These are phyloP conservation scores for Grigorovia yakushimaensis DNA, from an alignment of 805 yeast genomes.

Conservation along the genomic window DNA sequence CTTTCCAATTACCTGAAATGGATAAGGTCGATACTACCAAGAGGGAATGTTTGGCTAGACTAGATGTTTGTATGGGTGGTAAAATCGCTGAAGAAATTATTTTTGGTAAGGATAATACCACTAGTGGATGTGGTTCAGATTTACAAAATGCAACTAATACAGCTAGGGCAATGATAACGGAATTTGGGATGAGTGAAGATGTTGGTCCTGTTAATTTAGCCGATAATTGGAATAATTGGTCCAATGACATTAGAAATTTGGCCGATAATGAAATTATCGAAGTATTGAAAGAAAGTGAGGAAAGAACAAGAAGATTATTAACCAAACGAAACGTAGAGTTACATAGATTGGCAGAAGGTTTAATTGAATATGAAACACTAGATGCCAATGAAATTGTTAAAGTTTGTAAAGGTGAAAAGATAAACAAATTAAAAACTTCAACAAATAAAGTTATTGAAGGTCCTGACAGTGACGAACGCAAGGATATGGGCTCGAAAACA, in stretches of 20 bases:
- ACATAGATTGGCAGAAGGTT: constrained; percentile 82
- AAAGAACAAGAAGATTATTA: constrained; percentile 64
- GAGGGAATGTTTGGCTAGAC: constrained; percentile 77
- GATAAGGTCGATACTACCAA: constrained; percentile 91
- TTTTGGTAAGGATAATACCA: constrained; percentile 85
- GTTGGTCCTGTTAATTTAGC: constrained; percentile 88
- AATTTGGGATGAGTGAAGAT: constrained; percentile 89
- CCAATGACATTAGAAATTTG: constrained; percentile 72
- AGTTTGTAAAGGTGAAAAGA: constrained; percentile 68
- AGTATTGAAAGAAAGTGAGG: constrained; percentile 64
- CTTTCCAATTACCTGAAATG: constrained; percentile 97
- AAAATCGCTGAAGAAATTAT: constrained; percentile 91
- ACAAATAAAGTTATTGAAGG: constrained; percentile 68
- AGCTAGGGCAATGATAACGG: constrained; percentile 94
- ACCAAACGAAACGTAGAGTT: constrained; percentile 56
- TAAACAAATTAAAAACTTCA: constrained; percentile 56
- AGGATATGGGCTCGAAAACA: constrained; percentile 28
- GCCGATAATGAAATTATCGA: constrained; percentile 90
- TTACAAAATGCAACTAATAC: constrained; percentile 80
- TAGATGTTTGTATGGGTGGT: constrained; percentile 99
- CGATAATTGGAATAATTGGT: constrained; percentile 94
- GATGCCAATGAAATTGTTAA: constrained; percentile 84
- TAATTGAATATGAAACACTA: constrained; percentile 90
- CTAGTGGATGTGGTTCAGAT: constrained; percentile 93
- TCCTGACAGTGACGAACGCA: constrained; percentile 38